These are phyloP conservation scores for Boletales sp. DNA, from an alignment of 768 basidiomycete species.

Conservation along the genomic window DNA sequence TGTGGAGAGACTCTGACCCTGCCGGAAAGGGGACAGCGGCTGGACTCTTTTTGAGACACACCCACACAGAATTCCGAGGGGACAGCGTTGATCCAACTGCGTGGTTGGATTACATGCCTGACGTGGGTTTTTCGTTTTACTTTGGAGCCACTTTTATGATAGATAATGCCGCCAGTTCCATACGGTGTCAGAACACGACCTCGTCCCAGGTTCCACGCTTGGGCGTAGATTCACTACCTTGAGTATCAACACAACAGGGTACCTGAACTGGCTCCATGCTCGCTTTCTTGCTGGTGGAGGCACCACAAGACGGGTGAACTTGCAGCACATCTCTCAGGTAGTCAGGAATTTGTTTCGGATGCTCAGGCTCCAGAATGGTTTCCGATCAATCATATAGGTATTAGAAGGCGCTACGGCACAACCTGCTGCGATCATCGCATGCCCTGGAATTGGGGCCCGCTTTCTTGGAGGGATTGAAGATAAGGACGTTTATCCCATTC, in stretches of 20 bases:
- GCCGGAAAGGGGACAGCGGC: slow-evolving; percentile 45
- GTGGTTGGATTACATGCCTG: slow-evolving; percentile 50
- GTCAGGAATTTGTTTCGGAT: neutral
- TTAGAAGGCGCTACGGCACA: slow-evolving; percentile 2
- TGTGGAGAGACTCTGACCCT: slow-evolving; percentile 71
- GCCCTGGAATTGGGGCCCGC: slow-evolving; percentile 61
- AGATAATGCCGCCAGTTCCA: slow-evolving; percentile 25
- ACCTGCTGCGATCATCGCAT: slow-evolving; percentile 55
- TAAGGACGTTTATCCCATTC: slow-evolving; percentile 42
- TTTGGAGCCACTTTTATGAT: neutral
- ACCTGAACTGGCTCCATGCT: slow-evolving; percentile 59
- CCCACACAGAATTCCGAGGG: slow-evolving; percentile 58
- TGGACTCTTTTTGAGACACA: slow-evolving; percentile 59
- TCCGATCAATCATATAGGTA: slow-evolving; percentile 7
- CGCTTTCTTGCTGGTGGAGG: slow-evolving; percentile 65
- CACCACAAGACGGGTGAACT: slow-evolving; percentile 47
- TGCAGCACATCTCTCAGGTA: slow-evolving; percentile 70
- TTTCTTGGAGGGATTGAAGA: slow-evolving; percentile 52
- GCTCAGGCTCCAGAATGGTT: neutral
- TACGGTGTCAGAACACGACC: slow-evolving; percentile 37
- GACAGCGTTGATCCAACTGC: slow-evolving; percentile 30
- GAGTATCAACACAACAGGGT: slow-evolving; percentile 61
- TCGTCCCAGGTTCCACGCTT: slow-evolving; percentile 38
- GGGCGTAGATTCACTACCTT: slow-evolving; percentile 66
- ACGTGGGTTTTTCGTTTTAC: slow-evolving; percentile 33